phyloP scores from a whole-genome alignment of 2,329 filamentous ascomycete species.

The Davidsoniella australis region DNA sequence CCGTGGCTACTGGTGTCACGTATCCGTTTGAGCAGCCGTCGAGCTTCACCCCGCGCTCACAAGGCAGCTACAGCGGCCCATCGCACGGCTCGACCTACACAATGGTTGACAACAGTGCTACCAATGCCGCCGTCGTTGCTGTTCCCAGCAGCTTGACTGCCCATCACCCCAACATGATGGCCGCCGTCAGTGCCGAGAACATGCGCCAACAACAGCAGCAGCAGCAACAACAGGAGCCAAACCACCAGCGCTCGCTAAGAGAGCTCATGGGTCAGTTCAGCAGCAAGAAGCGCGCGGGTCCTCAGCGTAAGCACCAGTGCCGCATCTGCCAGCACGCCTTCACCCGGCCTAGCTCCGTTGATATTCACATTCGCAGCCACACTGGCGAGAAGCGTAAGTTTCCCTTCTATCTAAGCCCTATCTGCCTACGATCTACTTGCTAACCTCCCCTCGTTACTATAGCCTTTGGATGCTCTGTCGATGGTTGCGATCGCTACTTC shows the following conservation, averaged over 20 bases:
- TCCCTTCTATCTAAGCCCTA: not conserved
- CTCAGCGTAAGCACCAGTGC: conserved; percentile 99
- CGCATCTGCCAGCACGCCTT: conserved; percentile 98
- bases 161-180: not conserved
- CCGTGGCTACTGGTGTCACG: not conserved
- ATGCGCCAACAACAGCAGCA: not conserved
- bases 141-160: not conserved
- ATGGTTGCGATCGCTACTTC: conserved; percentile 89
- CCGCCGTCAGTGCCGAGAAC: not conserved
- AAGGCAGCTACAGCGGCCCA: not conserved
- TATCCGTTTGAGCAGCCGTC: not conserved
- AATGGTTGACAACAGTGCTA: not conserved
- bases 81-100: not conserved
- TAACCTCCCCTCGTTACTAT: conserved; percentile 3
- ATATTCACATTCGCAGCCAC: conserved; percentile 97
- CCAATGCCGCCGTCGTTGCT: not conserved
- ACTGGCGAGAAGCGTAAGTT: conserved; percentile 93
- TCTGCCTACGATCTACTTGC: conserved; percentile 5
- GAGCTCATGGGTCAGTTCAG: conserved; percentile 95
- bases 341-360: conserved; percentile 80
- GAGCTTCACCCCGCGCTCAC: conserved; percentile 9
- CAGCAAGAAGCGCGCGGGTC: conserved; percentile 87
- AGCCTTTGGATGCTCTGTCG: conserved; percentile 90
- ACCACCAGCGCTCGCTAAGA: conserved; percentile 5
- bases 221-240: conserved; percentile 5